These are phyloP conservation scores for Tephrocybe rancida DNA, from an alignment of 768 basidiomycete species.

Conservation along the genomic window DNA sequence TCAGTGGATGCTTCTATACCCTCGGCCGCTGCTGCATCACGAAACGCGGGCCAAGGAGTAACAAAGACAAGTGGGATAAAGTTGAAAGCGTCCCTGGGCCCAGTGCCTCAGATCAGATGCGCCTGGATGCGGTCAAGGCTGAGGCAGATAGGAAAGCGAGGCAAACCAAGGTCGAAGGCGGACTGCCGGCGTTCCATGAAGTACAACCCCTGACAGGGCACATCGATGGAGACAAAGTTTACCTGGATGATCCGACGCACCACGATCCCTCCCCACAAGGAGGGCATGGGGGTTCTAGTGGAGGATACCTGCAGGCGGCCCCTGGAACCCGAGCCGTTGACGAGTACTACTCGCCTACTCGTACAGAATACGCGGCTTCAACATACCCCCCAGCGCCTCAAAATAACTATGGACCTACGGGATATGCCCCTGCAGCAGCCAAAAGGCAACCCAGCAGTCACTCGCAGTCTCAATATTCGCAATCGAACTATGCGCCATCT, in stretches of 20 bases:
- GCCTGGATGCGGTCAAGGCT: conserved; percentile 84
- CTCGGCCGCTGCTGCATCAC: conserved; percentile 85
- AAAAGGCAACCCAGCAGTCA: conserved; percentile 23
- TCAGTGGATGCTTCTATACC: conserved; percentile 87
- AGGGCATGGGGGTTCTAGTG: conserved; percentile 34
- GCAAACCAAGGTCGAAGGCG: conserved; percentile 59
- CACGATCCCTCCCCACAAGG: conserved; percentile 27
- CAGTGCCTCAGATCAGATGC: conserved; percentile 63
- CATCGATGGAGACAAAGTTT: conserved; percentile 57
- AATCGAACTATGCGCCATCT: conserved; percentile 25
- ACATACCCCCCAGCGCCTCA: conserved; percentile 51
- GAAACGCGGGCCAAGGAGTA: conserved; percentile 44
- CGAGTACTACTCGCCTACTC: conserved; percentile 61
- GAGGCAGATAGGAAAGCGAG: conserved; percentile 82
- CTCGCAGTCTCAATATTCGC: conserved; percentile 26
- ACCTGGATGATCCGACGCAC: conserved; percentile 51
- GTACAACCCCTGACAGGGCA: conserved; percentile 69
- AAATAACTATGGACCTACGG: conserved; percentile 31
- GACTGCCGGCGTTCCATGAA: conserved; percentile 78
- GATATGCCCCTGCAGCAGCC: conserved; percentile 12
- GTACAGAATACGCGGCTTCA: conserved; percentile 23
- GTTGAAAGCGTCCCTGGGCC: conserved; percentile 32
- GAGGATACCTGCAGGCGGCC: conserved; percentile 68
- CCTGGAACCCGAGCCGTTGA: conserved; percentile 73
- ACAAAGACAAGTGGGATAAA: conserved; percentile 40